A percentile compares a stretch with the other conserved stretches of the same genome.
phyloP scores from a whole-genome alignment of 2,329 filamentous ascomycete species.

The Phialophora tarda region DNA sequence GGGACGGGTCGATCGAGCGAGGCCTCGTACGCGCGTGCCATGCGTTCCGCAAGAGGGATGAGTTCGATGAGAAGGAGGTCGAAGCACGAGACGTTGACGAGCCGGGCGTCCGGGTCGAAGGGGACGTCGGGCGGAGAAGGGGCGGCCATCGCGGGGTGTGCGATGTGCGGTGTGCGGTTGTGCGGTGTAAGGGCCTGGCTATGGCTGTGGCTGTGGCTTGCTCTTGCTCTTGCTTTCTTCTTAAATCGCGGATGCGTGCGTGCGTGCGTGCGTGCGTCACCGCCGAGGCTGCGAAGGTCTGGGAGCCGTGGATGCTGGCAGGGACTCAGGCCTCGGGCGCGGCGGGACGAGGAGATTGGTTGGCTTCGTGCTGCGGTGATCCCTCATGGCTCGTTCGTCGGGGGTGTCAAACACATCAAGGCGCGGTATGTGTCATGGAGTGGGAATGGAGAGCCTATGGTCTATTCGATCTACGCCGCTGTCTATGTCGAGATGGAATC shows the following conservation, averaged over 20 bases:
- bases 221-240: neutral
- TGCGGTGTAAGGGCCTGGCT: neutral
- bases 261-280: neutral
- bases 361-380: neutral
- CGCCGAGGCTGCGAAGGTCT: neutral
- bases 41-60: conserved; percentile 88
- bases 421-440: neutral
- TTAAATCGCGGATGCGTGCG: neutral
- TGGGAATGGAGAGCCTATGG: neutral
- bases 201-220: neutral
- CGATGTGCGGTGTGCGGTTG: neutral
- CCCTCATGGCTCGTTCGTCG: neutral
- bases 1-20: conserved; percentile 35
- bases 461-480: neutral
- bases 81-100: conserved; percentile 82
- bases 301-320: neutral
- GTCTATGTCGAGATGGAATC: neutral
- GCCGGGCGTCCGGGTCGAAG: conserved; percentile 51
- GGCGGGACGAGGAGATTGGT: neutral
- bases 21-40: conserved; percentile 61
- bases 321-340: neutral
- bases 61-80: conserved; percentile 97
- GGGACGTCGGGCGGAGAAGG: conserved; percentile 6
- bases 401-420: neutral
- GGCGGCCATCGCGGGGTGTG: conserved; percentile 19